A percentile compares a stretch with the other conserved stretches of the same genome.
These are phyloP conservation scores for Polyporus tsugae DNA, from an alignment of 1,284 basidiomycete genomes.

Conservation along the genomic window DNA sequence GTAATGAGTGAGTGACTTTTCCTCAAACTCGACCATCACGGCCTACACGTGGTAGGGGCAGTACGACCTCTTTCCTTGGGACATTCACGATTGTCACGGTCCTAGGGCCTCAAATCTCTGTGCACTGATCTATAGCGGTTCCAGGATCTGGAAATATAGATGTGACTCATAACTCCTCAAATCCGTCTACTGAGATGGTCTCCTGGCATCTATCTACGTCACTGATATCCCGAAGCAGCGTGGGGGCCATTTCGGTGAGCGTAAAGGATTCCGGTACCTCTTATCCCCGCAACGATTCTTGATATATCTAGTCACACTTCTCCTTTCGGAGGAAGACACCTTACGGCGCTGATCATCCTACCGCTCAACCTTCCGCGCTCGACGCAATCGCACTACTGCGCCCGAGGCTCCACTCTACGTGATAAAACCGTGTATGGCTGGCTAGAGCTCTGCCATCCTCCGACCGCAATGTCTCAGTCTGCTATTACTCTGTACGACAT, in stretches of 20 bases:
- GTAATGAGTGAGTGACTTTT: background rate
- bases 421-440: conserved; percentile 15
- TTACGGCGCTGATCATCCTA: conserved; percentile 23
- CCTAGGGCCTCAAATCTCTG: conserved; percentile 13
- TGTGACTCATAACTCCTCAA: background rate
- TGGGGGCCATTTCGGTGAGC: conserved; percentile 22
- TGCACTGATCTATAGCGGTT: conserved; percentile 15
- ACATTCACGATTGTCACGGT: background rate
- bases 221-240: background rate
- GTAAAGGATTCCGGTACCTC: conserved; percentile 25
- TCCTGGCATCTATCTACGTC: background rate
- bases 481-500: conserved; percentile 73
- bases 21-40: background rate
- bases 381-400: conserved; percentile 19
- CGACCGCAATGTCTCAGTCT: conserved; percentile 48
- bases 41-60: background rate
- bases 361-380: conserved; percentile 12
- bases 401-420: conserved; percentile 7
- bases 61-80: background rate
- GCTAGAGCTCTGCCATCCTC: background rate
- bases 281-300: conserved; percentile 20
- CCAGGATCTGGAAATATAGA: background rate
- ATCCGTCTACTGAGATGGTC: conserved; percentile 2
- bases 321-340: conserved; percentile 14
- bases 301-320: conserved; percentile 19